Evolutionary conservation across 331 rosid genomes (phyloP).

Genomic region (Saraca asoca): DNA sequence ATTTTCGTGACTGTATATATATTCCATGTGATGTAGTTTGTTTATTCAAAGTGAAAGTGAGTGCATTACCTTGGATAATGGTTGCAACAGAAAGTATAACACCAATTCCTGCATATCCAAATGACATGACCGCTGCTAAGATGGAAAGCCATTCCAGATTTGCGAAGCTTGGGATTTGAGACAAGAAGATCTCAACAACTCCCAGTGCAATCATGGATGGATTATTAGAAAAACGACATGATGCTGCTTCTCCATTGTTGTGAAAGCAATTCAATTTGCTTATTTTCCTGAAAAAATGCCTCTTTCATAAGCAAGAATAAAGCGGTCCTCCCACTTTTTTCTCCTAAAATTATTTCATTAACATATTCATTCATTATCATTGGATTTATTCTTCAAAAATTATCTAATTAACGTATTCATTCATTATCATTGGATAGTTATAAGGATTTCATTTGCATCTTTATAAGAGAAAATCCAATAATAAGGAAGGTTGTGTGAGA

Average conservation of each 20-base stretch:
- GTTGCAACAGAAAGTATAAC: constrained; percentile 49
- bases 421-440: too few species aligned
- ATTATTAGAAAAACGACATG: constrained; percentile 48
- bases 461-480: too few species aligned
- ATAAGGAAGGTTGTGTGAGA: too few species aligned
- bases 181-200: constrained; percentile 45
- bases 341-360: too few species aligned
- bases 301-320: not conserved
- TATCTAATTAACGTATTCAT: too few species aligned
- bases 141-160: constrained; percentile 55
- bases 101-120: constrained; percentile 56
- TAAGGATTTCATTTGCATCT: too few species aligned
- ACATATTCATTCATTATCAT: too few species aligned
- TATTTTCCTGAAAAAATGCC: constrained; percentile 43
- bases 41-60: too few species aligned
- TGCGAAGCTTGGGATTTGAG: constrained; percentile 61
- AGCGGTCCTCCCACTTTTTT: too few species aligned
- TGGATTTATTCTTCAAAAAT: too few species aligned
- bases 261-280: constrained; percentile 48
- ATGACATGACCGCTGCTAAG: constrained; percentile 55
- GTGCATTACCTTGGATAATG: constrained; percentile 40
- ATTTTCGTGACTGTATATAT: too few species aligned
- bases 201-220: constrained; percentile 62
- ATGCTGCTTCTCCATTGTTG: constrained; percentile 19
- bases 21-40: too few species aligned